Percentiles rank a stretch among this genome's conserved stretches.
phyloP scores from a whole-genome alignment of 129 eudicot species.

The sunflower (Helianthus annuus) region HanXRQr2.0-SUNRISE NC_035440.2:26417095-26417594 shows the following conservation, averaged over 20 bases:
- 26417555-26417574: slow-evolving; percentile 81
- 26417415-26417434: slow-evolving; percentile 77
- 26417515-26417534: slow-evolving; percentile 38
- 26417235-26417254: too few relatives aligned
- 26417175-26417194: too few relatives aligned
- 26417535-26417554: slow-evolving; percentile 51
- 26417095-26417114: slow-evolving; percentile 30
- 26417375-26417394: background rate
- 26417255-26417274: too few relatives aligned
- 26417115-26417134: slow-evolving; percentile 17
- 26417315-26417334: background rate
- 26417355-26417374: background rate
- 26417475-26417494: slow-evolving; percentile 81
- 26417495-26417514: slow-evolving; percentile 37
- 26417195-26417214: too few relatives aligned
- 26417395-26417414: background rate
- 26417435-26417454: slow-evolving; percentile 90
- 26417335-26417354: too few relatives aligned
- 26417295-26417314: slow-evolving; percentile 17
- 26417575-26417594: slow-evolving; percentile 87
- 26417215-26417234: too few relatives aligned
- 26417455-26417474: slow-evolving; percentile 87
- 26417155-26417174: background rate
- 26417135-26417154: slow-evolving; percentile 20
- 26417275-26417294: background rate